A percentile compares a stretch with the other conserved stretches of the same genome.
These are phyloP conservation scores for Pelargonium australe DNA, from an alignment of 441 rosid genomes.

Conservation along the genomic window DNA sequence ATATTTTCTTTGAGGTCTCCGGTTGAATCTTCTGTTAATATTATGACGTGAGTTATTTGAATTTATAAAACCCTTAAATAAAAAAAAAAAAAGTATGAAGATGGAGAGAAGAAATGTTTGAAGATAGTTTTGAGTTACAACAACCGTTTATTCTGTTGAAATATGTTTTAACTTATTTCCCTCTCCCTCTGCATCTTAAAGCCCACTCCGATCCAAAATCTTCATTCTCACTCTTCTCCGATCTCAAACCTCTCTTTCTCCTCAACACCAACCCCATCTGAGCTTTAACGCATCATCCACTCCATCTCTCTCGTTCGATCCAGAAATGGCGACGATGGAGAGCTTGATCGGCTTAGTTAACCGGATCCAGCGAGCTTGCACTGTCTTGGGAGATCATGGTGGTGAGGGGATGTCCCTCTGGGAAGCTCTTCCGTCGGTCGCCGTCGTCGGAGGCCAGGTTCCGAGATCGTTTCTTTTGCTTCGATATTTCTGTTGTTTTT, in stretches of 20 bases:
- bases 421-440: slow-evolving; percentile 98
- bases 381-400: slow-evolving; percentile 92
- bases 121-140: too few relatives aligned
- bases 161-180: too few relatives aligned
- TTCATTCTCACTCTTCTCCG: too few relatives aligned
- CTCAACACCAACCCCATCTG: neutral
- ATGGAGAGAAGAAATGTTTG: too few relatives aligned
- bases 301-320: neutral
- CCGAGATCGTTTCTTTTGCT: neutral
- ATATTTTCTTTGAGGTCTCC: too few relatives aligned
- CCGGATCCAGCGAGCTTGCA: slow-evolving; percentile 94
- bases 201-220: too few relatives aligned
- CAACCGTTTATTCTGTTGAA: too few relatives aligned
- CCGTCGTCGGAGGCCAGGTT: slow-evolving; percentile 99
- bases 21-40: too few relatives aligned
- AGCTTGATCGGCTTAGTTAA: slow-evolving; percentile 93
- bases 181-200: too few relatives aligned
- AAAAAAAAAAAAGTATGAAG: too few relatives aligned
- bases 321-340: slow-evolving; percentile 82
- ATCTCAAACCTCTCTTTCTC: neutral
- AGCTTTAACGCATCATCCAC: neutral
- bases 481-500: neutral
- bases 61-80: too few relatives aligned
- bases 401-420: slow-evolving; percentile 99
- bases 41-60: too few relatives aligned